Percentiles rank a stretch among this genome's conserved stretches.
phyloP scores from a whole-genome alignment of 169 alveolate species.

The Plasmodium inui region DNA sequence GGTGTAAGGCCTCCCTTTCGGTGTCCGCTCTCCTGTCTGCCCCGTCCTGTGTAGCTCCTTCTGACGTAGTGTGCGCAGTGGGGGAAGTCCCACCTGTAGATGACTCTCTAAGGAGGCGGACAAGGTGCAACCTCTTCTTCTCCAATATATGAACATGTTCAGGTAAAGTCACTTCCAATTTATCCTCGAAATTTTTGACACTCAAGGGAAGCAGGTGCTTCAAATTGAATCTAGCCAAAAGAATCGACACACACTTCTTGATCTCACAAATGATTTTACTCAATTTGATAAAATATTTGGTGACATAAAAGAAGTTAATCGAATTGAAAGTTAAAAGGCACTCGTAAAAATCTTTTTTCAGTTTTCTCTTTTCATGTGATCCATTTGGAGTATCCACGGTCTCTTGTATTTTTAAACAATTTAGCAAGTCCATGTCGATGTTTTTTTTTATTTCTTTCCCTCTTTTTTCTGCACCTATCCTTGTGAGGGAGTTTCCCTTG shows the following conservation, averaged over 20 bases:
- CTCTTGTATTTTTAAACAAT: neutral
- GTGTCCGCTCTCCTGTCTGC: neutral
- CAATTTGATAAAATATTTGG: constrained; percentile 62
- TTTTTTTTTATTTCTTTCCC: neutral
- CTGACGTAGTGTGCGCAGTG: neutral
- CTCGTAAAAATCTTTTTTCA: constrained; percentile 27
- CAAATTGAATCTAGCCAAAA: neutral
- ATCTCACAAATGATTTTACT: constrained; percentile 71
- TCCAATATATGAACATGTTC: neutral
- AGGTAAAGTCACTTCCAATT: neutral
- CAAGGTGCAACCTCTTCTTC: neutral
- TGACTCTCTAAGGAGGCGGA: neutral
- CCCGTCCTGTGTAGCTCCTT: neutral
- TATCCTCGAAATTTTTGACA: neutral
- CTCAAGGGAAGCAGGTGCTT: neutral
- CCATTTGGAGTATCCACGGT: neutral
- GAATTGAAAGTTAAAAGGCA: constrained; percentile 18
- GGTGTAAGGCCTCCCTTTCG: neutral
- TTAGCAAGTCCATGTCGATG: neutral
- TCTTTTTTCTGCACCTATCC: neutral
- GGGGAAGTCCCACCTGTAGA: neutral
- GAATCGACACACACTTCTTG: constrained; percentile 2
- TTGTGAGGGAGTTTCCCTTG: neutral
- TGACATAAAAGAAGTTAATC: constrained; percentile 34
- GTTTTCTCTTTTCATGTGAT: neutral